Percentiles rank a stretch among this genome's conserved stretches.
Evolutionary conservation across 208 protist genomes (phyloP).

Genomic region (Crithidia fasciculata): DNA sequence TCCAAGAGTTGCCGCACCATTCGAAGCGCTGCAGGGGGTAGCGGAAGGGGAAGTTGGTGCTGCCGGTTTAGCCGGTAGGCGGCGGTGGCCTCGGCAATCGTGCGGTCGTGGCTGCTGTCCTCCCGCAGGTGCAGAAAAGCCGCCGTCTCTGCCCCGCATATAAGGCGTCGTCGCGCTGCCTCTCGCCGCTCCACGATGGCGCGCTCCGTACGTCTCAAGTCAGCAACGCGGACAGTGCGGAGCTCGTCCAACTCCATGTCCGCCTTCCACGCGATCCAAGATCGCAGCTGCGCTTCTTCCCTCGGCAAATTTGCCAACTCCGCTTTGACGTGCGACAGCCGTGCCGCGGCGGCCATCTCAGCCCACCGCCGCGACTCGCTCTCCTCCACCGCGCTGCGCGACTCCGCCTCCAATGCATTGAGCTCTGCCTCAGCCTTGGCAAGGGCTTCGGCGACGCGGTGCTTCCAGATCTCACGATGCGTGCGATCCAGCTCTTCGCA

Average conservation of each 20-base stretch:
- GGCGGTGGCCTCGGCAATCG: neutral
- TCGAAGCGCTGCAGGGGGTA: neutral
- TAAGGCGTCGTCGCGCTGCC: neutral
- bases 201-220: neutral
- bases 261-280: neutral
- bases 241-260: neutral
- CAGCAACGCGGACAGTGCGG: neutral
- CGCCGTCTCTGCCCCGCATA: neutral
- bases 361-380: neutral
- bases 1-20: neutral
- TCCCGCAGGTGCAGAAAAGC: neutral
- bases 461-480: neutral
- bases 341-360: neutral
- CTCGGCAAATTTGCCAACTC: neutral
- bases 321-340: neutral
- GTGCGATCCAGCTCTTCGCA: neutral
- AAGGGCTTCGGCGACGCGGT: neutral
- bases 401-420: conserved; percentile 7
- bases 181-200: conserved; percentile 4
- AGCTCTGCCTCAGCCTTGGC: neutral
- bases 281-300: neutral
- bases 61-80: conserved; percentile 4
- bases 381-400: neutral
- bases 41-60: neutral
- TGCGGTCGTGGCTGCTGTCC: neutral